These are phyloP conservation scores for Oxalis stricta DNA, from an alignment of 441 rosid genomes.

Conservation along the genomic window DNA sequence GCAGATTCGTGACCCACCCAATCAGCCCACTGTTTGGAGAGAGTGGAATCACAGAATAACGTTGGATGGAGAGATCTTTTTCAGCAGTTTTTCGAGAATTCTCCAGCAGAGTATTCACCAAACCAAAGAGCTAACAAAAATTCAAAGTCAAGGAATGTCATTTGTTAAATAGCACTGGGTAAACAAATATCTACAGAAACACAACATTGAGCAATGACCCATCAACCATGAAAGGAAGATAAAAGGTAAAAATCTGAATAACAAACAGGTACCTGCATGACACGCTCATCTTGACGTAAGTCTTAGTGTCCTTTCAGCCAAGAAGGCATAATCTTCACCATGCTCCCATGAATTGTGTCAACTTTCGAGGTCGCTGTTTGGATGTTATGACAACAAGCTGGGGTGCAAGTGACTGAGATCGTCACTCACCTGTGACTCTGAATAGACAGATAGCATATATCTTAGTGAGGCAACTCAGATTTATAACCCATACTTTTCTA, in stretches of 20 bases:
- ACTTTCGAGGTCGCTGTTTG: slow-evolving; percentile 91
- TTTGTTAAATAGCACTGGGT: not conserved
- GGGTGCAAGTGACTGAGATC: slow-evolving; percentile 73
- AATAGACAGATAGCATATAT: slow-evolving; percentile 1
- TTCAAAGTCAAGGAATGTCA: slow-evolving; percentile 4
- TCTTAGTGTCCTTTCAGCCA: slow-evolving; percentile 99
- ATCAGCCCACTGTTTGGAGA: slow-evolving; percentile 97
- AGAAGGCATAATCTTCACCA: slow-evolving; percentile 87
- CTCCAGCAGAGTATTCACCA: slow-evolving; percentile 88
- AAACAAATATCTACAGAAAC: slow-evolving; percentile 2
- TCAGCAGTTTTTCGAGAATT: slow-evolving; percentile 87
- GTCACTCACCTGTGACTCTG: slow-evolving; percentile 90
- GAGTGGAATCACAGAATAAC: slow-evolving; percentile 86
- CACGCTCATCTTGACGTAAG: slow-evolving; percentile 98
- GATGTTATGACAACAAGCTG: slow-evolving; percentile 92
- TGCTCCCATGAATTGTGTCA: slow-evolving; percentile 94
- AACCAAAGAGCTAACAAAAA: slow-evolving; percentile 72
- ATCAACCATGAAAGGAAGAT: not conserved
- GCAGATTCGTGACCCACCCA: slow-evolving; percentile 95
- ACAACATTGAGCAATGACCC: not conserved
- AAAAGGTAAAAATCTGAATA: not conserved
- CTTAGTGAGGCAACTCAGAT: slow-evolving; percentile 6
- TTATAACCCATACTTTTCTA: slow-evolving; percentile 4
- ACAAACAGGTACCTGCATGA: slow-evolving; percentile 74
- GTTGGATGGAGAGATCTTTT: slow-evolving; percentile 84